Evolutionary conservation across 345 rosid species (phyloP).

Genomic region (Fremontodendron californicum): DNA sequence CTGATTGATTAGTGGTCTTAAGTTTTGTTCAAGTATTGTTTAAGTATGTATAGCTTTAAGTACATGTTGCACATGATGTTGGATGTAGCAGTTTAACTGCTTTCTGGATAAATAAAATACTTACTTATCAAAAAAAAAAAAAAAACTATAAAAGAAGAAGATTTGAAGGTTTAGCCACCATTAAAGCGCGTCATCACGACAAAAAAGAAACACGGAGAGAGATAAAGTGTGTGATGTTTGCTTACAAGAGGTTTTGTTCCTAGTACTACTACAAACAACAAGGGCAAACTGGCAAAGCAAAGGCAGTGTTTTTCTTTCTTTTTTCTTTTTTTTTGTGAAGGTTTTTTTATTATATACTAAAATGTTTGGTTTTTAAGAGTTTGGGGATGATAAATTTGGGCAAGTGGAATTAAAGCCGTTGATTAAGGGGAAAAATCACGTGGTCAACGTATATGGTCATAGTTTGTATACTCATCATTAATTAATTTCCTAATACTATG

Average conservation of each 20-base stretch:
- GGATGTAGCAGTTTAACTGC: too few relatives aligned
- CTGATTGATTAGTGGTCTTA: too few relatives aligned
- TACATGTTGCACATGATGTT: too few relatives aligned
- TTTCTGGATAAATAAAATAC: too few relatives aligned
- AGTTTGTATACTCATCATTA: too few relatives aligned
- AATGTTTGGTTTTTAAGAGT: neutral
- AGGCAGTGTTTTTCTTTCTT: neutral
- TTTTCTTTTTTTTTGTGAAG: too few relatives aligned
- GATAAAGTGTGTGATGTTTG: neutral
- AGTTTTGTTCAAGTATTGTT: too few relatives aligned
- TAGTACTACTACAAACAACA: neutral
- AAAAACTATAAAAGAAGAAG: neutral
- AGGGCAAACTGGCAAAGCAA: too few relatives aligned
- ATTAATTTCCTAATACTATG: too few relatives aligned
- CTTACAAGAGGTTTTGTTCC: neutral
- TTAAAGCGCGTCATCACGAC: constrained; percentile 37
- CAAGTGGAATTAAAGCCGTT: neutral
- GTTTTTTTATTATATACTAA: too few relatives aligned
- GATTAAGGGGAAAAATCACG: neutral
- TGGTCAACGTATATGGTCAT: neutral
- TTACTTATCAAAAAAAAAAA: too few relatives aligned
- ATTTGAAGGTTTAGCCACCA: constrained; percentile 36
- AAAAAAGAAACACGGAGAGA: constrained; percentile 8
- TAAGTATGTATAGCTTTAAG: too few relatives aligned
- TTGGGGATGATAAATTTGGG: neutral